These are phyloP conservation scores for Haberlea rhodopensis DNA, from an alignment of 257 asterid genomes.

Conservation along the genomic window DNA sequence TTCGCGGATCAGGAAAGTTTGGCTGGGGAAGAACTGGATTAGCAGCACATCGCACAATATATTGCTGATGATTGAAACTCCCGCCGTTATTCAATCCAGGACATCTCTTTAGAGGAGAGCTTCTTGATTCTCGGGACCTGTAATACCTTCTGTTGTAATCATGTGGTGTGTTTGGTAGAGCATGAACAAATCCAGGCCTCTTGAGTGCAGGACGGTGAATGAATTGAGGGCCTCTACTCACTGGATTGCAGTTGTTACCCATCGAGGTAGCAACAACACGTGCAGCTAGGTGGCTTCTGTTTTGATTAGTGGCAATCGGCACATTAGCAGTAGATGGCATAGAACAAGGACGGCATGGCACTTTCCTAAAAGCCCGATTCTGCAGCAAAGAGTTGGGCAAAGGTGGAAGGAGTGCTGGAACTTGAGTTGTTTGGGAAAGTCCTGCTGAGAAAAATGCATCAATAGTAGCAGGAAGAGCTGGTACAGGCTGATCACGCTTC, in stretches of 20 bases:
- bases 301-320: constrained; percentile 26
- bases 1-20: constrained; percentile 26
- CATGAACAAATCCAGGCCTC: constrained; percentile 31
- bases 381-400: constrained; percentile 25
- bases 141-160: constrained; percentile 1
- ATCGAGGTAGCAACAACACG: constrained; percentile 24
- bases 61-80: constrained; percentile 30
- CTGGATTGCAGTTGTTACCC: constrained; percentile 29
- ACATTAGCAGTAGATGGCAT: constrained; percentile 27
- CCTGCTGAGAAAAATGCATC: constrained; percentile 20
- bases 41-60: constrained; percentile 15
- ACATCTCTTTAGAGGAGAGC: constrained; percentile 27
- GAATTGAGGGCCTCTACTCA: constrained; percentile 31
- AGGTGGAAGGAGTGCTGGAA: constrained; percentile 22
- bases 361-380: constrained; percentile 27
- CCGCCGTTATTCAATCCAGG: constrained; percentile 16
- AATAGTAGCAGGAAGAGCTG: constrained; percentile 21
- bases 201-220: constrained; percentile 34
- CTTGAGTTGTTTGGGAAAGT: constrained; percentile 26
- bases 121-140: constrained; percentile 27
- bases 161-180: constrained; percentile 27
- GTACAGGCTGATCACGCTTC: constrained; percentile 35
- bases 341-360: constrained; percentile 34
- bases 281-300: constrained; percentile 31
- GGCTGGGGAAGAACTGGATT: constrained; percentile 22